These are phyloP conservation scores for Coemansia sp. DNA, from an alignment of 192 early-diverging fungal species.

Conservation along the genomic window DNA sequence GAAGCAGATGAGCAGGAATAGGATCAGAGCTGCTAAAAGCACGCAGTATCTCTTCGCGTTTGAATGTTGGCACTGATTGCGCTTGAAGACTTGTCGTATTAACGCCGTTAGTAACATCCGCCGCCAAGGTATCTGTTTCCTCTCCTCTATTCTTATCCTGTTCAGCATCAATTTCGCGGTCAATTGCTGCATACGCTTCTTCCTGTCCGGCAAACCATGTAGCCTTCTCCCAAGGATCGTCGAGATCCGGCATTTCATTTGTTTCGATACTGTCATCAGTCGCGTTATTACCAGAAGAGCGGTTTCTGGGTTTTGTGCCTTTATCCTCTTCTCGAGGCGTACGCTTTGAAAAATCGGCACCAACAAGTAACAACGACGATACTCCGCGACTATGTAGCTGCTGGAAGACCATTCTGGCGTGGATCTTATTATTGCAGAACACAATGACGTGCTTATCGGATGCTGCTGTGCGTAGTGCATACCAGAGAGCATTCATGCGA, in stretches of 20 bases:
- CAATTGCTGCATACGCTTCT: slow-evolving; percentile 5
- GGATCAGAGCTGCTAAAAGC: slow-evolving; percentile 29
- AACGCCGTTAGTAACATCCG: slow-evolving; percentile 18
- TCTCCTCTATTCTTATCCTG: not conserved
- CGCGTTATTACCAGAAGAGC: not conserved
- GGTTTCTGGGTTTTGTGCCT: not conserved
- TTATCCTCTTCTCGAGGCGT: not conserved
- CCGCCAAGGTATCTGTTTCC: not conserved
- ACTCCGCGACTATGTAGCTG: slow-evolving; percentile 59
- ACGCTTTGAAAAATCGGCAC: slow-evolving; percentile 15
- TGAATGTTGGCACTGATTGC: slow-evolving; percentile 20
- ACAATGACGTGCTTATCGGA: slow-evolving; percentile 71
- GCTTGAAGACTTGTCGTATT: slow-evolving; percentile 30
- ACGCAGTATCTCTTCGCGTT: slow-evolving; percentile 33
- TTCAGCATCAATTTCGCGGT: not conserved
- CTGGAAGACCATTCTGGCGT: slow-evolving; percentile 58
- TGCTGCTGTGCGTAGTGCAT: slow-evolving; percentile 67
- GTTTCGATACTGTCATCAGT: not conserved
- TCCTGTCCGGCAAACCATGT: slow-evolving; percentile 28
- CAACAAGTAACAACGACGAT: slow-evolving; percentile 56
- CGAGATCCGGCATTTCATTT: not conserved
- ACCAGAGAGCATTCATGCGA: slow-evolving; percentile 66
- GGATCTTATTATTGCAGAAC: slow-evolving; percentile 80
- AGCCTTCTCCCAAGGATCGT: slow-evolving; percentile 35
- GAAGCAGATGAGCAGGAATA: slow-evolving; percentile 32